phyloP scores from a whole-genome alignment of 169 alveolate genomes.

The Blepharisma undulans region DNA sequence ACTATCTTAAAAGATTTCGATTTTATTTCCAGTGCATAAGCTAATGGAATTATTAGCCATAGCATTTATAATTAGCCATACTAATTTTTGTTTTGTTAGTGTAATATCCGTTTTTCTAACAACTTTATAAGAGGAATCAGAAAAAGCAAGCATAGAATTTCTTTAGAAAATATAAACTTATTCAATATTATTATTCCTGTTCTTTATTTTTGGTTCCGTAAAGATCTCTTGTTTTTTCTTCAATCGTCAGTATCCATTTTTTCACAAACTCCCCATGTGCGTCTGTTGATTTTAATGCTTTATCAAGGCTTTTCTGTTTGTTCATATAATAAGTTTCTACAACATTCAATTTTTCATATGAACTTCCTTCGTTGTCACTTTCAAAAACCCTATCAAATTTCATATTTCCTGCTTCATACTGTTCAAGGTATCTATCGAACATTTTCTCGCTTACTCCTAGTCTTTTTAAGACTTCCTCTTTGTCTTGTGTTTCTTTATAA shows the following conservation, averaged over 20 bases:
- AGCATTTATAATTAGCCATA: neutral
- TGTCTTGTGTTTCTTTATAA: neutral
- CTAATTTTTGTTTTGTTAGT: neutral
- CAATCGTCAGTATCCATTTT: neutral
- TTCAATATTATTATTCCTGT: neutral
- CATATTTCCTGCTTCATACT: neutral
- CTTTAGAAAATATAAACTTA: neutral
- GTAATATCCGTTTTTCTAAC: neutral
- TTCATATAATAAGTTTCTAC: neutral
- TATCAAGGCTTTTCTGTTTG: neutral
- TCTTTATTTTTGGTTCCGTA: neutral
- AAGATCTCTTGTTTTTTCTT: neutral
- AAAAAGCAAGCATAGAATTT: too few species aligned
- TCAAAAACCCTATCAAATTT: neutral
- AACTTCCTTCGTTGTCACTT: neutral
- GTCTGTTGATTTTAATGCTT: neutral
- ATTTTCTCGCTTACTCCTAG: neutral
- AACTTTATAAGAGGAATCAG: too few species aligned
- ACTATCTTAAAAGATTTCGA: conserved; percentile 29
- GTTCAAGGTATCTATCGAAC: neutral
- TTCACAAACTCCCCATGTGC: neutral
- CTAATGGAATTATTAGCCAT: neutral
- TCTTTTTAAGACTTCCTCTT: neutral
- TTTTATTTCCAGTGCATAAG: neutral
- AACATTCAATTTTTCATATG: neutral